phyloP scores from a whole-genome alignment of 1,284 basidiomycete genomes.

The Sparassis latifolia region DNA sequence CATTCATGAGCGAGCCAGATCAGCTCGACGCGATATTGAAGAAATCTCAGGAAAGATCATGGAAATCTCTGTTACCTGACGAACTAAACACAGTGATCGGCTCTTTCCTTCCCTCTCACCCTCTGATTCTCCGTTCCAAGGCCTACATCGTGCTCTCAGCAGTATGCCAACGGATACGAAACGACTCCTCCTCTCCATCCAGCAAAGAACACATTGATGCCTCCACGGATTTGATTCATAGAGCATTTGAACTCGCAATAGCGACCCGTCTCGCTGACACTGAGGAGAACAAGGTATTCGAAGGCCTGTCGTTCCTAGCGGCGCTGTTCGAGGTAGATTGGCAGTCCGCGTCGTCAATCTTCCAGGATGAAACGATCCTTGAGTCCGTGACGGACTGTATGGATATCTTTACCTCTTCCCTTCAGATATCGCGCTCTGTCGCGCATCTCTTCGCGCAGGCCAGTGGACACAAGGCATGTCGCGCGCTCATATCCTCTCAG shows the following conservation, averaged over 20 bases:
- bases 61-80: constrained; percentile 37
- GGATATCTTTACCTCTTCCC: constrained; percentile 50
- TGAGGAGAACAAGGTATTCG: constrained; percentile 42
- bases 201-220: constrained; percentile 31
- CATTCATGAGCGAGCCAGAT: too few species aligned
- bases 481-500: constrained; percentile 51
- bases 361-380: constrained; percentile 53
- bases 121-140: constrained; percentile 44
- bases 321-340: constrained; percentile 77
- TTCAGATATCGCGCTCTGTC: constrained; percentile 42
- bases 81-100: constrained; percentile 49
- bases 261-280: constrained; percentile 45
- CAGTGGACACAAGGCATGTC: constrained; percentile 64
- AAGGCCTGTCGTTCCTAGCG: constrained; percentile 55
- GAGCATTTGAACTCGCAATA: constrained; percentile 42
- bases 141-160: constrained; percentile 62
- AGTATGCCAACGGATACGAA: constrained; percentile 52
- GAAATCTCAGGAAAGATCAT: constrained; percentile 29
- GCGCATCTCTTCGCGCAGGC: constrained; percentile 71
- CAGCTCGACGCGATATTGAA: constrained; percentile 28
- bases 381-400: constrained; percentile 58
- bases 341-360: constrained; percentile 52
- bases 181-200: constrained; percentile 20
- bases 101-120: constrained; percentile 47
- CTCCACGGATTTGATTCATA: constrained; percentile 41